Percentiles rank a stretch among this genome's conserved stretches.
phyloP scores from a whole-genome alignment of 148 eudicot genomes.

The Dysphania ambrosioides region DNA sequence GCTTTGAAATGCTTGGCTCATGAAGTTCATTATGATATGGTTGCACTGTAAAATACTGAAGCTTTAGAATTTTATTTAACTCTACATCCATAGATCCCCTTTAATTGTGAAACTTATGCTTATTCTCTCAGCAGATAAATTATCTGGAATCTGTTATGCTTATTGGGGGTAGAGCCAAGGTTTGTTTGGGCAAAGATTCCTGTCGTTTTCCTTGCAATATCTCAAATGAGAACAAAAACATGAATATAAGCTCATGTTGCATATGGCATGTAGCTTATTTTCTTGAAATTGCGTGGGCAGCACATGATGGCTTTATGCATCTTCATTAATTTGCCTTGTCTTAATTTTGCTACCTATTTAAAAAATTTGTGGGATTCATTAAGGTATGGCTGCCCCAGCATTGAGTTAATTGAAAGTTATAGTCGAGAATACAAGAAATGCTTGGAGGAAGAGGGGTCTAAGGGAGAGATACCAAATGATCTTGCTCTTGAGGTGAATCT shows the following conservation, averaged over 20 bases:
- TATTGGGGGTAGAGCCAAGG: background rate
- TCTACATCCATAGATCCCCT: too few species aligned
- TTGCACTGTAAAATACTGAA: background rate
- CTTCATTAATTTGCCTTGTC: slow-evolving; percentile 2
- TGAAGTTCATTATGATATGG: background rate
- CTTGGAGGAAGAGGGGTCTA: slow-evolving; percentile 71
- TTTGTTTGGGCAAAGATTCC: background rate
- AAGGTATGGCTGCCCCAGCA: slow-evolving; percentile 77
- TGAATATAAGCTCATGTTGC: background rate
- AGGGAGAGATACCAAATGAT: slow-evolving; percentile 71
- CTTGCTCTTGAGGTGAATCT: slow-evolving; percentile 76
- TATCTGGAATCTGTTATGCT: background rate
- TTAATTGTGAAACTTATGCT: too few species aligned
- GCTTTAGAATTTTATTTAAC: too few species aligned
- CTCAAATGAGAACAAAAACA: background rate
- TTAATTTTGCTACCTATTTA: background rate
- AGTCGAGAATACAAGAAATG: slow-evolving; percentile 56
- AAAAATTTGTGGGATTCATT: slow-evolving; percentile 10
- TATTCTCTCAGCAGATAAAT: background rate
- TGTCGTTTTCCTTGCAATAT: background rate
- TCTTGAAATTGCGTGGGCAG: background rate
- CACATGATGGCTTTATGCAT: background rate
- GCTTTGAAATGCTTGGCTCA: background rate
- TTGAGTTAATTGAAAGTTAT: slow-evolving; percentile 68
- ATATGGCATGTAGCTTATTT: background rate